Base-by-base conservation (phyloP, 371 early-diverging fungal genomes). In the Rhizopus arrhizus region DNA sequence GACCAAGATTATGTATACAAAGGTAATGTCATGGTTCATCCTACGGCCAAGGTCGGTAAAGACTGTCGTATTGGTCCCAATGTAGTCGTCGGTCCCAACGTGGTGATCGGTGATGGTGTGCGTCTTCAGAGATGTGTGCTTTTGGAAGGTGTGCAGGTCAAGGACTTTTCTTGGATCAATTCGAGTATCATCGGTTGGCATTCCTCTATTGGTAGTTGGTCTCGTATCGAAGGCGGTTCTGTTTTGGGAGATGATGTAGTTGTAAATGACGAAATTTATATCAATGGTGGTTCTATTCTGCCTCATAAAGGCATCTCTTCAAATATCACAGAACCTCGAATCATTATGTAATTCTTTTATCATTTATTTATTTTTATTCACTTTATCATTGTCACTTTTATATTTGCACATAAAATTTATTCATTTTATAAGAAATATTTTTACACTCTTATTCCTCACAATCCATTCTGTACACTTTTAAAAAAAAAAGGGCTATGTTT, bases 171-270 rank as follows among this genome's bases (percentile, higher is more conserved):
- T 10, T 93, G 94, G 90, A 84, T 99, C 53, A 83, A 89, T 61
- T 89, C 88, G 68, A 86, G 91, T 51, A 98, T 99, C 65, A 85
- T 99, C 34, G 99, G 99, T 57, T 98, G 97, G 98, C 88, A 95
- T 77, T 93, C 94, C 36, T 90, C 89, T 28, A 83, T 98, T 28
- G 97, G 97, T 9, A 85, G 90, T 59, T 97, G 96, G 98, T 82
- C 94, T 10, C 88, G 97, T 32, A 74, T 96, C 62, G 97, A 96
- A 72, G 94, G 94, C 13, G 91, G 89, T 34, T 89, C 94, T 4
- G 97, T 96, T 9, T 76, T 96, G 62, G 97, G 97, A 42, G 97
- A 96, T 59, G 96, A 97, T 77, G 97, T 97, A 22, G 90, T 89
- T 41, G 85, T 97, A 46, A 81, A 81, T 55, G 96, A 97, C 73